Conservation (phyloP, 371 early-diverging fungal species). For the Mortierella sp. region DNA sequence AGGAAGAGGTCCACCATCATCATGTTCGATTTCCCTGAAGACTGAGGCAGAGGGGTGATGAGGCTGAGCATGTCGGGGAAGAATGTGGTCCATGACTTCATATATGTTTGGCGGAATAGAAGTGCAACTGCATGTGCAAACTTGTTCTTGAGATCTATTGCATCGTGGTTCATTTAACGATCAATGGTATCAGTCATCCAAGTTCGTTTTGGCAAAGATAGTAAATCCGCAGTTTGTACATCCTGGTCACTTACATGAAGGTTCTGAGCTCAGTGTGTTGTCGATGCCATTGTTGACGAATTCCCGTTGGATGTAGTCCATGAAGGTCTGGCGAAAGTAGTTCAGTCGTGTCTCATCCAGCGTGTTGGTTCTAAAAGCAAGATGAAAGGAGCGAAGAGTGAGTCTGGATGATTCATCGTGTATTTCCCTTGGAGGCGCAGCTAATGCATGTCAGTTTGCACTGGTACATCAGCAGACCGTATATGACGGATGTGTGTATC, state of each 20-base stretch:
- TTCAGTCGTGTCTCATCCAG: constrained; percentile 69
- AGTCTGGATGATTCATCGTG: constrained; percentile 35
- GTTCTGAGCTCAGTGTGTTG: constrained; percentile 60
- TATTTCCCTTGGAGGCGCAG: background rate
- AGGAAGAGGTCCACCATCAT: constrained; percentile 86
- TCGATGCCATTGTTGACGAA: constrained; percentile 64
- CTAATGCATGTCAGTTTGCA: constrained; percentile 23
- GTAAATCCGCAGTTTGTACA: background rate
- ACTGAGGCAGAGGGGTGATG: constrained; percentile 59
- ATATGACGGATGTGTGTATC: background rate
- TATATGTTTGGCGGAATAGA: constrained; percentile 88
- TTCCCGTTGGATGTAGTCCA: constrained; percentile 78
- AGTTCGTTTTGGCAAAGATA: background rate
- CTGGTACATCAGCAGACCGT: background rate
- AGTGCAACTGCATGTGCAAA: constrained; percentile 87
- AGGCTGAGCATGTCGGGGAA: constrained; percentile 87
- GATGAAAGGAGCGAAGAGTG: background rate
- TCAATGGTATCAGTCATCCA: background rate
- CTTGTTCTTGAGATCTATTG: constrained; percentile 86
- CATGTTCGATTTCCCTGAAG: constrained; percentile 62
- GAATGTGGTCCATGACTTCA: constrained; percentile 89
- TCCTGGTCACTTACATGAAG: constrained; percentile 63
- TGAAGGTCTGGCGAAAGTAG: constrained; percentile 77
- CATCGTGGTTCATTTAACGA: background rate
- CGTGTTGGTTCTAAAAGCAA: constrained; percentile 62